Base-by-base conservation (phyloP, 1,139 yeast species). In the Saccharomyces hybrid region DNA sequence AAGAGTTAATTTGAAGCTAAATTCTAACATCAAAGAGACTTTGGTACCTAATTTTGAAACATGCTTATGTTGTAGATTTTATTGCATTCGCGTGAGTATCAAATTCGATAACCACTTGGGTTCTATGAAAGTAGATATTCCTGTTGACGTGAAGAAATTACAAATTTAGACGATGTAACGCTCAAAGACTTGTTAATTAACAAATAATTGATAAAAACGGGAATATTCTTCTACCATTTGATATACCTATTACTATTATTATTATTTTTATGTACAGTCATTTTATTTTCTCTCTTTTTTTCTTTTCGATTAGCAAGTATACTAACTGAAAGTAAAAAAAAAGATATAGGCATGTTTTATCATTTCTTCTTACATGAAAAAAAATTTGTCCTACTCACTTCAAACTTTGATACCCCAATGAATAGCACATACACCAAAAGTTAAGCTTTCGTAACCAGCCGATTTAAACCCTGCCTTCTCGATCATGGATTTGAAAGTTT, bases 401-500 rank as follows among this genome's bases (percentile, higher is more conserved):
- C 68, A 81, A 58, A 88, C 78, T 74, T 93, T 93, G 57, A 93
- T 89, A 64, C 99, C 99, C 70, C 91, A 84, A 69, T 93, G 99
- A 60, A 93, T 90, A 52, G 97, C 90, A 54, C 98, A 97, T 54
- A 91, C 87, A 55, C 99, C 99, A 72, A 88, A 88, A n/a, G 97
- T 88, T 67, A 93, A 78, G 72, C 88, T 88, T 75, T 93, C 98
- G 71, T 91, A 93, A 52, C 99, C 99, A 55, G 81, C 81, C 50
- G 88, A 88, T 61, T 95, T 95, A 71, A 93, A 93, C 0, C 99
- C 99, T 5, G 98, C 97, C 67, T 88, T 84, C 70, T 89, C 84
- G 67, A 93, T 90, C 99, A 93, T 93, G 27, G 76, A 72, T 59
- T 91, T 90, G 75, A 93, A 95, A 54, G 85, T 83, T 66, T 90